Conservation (phyloP, 345 rosid genomes). For the Gossypium rotundifolium region DNA sequence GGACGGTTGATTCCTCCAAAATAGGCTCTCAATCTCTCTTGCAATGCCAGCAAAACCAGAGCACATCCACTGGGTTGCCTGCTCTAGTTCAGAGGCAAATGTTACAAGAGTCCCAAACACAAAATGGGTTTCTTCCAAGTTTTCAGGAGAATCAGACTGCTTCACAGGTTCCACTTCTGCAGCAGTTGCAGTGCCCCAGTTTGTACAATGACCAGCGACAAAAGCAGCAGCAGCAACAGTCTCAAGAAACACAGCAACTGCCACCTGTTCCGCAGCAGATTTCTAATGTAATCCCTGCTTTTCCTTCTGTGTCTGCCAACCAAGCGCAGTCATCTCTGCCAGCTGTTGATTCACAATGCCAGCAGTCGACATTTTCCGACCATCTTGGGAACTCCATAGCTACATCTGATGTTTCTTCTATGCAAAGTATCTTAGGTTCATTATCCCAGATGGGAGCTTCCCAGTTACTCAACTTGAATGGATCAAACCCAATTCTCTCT, state of each 20-base stretch:
- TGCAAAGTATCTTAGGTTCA: slow-evolving; percentile 65
- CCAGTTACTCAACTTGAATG: slow-evolving; percentile 50
- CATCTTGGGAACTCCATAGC: slow-evolving; percentile 50
- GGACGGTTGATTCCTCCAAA: slow-evolving; percentile 60
- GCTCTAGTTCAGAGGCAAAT: slow-evolving; percentile 41
- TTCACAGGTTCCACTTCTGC: slow-evolving; percentile 5
- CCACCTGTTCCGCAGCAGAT: slow-evolving; percentile 52
- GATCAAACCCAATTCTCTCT: slow-evolving; percentile 46
- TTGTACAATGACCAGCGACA: slow-evolving; percentile 32
- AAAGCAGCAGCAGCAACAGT: slow-evolving; percentile 12
- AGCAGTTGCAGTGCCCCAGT: slow-evolving; percentile 22
- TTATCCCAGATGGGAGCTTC: slow-evolving; percentile 62
- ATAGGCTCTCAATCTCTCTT: slow-evolving; percentile 39
- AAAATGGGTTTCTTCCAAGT: neutral
- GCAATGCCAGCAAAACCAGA: slow-evolving; percentile 63
- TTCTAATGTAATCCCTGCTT: slow-evolving; percentile 38
- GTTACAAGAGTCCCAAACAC: neutral
- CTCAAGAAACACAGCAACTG: slow-evolving; percentile 24
- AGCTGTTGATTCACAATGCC: slow-evolving; percentile 48
- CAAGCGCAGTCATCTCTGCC: slow-evolving; percentile 52
- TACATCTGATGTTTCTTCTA: slow-evolving; percentile 49
- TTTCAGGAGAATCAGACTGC: neutral
- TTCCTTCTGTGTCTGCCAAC: slow-evolving; percentile 46
- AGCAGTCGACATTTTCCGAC: slow-evolving; percentile 66
- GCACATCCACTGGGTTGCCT: slow-evolving; percentile 40